These are phyloP conservation scores for Umbilicus rupestris DNA, from an alignment of 164 flowering plant genomes.

Conservation along the genomic window DNA sequence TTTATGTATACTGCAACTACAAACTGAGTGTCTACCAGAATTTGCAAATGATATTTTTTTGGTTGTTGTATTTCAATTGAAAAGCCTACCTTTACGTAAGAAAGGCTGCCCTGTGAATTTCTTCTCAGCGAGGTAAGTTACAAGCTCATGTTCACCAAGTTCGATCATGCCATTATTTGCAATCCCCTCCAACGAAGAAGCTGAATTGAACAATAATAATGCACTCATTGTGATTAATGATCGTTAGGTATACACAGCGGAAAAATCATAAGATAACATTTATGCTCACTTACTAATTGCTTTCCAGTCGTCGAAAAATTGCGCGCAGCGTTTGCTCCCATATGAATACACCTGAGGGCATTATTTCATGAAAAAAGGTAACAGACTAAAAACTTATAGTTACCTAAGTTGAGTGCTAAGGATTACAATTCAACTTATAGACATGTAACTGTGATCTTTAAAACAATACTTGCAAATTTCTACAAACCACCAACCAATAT, in stretches of 20 bases:
- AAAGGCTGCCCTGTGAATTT: slow-evolving; percentile 61
- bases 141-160: slow-evolving; percentile 69
- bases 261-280: not conserved
- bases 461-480: slow-evolving; percentile 2
- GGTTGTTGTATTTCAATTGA: not conserved
- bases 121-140: slow-evolving; percentile 64
- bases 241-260: not conserved
- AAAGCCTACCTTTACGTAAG: slow-evolving; percentile 53
- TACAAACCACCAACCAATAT: too few species aligned
- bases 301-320: slow-evolving; percentile 55
- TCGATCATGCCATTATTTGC: slow-evolving; percentile 71
- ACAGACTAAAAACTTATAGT: not conserved
- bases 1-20: not conserved
- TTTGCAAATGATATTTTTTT: not conserved
- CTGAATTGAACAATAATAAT: slow-evolving; percentile 25
- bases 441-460: not conserved
- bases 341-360: slow-evolving; percentile 52
- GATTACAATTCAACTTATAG: not conserved
- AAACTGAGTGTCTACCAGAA: not conserved
- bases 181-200: slow-evolving; percentile 57
- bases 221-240: not conserved
- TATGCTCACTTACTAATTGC: slow-evolving; percentile 48
- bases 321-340: slow-evolving; percentile 61
- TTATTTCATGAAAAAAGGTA: not conserved
- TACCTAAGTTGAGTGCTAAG: not conserved